Base-by-base conservation (phyloP, 805 yeast genomes). In the Zygoascus flipseniorum region DNA sequence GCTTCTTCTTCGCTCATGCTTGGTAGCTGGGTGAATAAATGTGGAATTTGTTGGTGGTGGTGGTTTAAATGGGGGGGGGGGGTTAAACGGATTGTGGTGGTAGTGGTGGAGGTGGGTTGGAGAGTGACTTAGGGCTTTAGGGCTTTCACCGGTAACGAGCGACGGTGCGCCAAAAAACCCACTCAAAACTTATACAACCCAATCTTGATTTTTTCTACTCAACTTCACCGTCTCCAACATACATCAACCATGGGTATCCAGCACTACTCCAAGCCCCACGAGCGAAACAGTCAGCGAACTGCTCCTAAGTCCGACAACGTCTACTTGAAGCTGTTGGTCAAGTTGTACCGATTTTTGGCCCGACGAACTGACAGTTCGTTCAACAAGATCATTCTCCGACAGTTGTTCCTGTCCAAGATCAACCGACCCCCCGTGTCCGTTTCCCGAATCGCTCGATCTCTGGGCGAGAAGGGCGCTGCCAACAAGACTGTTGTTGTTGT, bases 261-360 rank as follows among this genome's bases (percentile, higher is more conserved):
- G 82, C 96, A 88, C 82, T 81, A 85, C 78, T 75, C 83, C 76
- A 93, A 92, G 79, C 97, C 89, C 80, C 99, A 93, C 85, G 82
- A 81, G 74, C 88, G 89, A 80, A 79, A 85, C 68, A 85, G 95
- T 78, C 96, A 89, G 89, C 89, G 99, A 81, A 79, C 85, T 75
- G 97, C 97, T 78, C 99, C 99, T 81, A 89, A 89, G 83, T 92
- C 98, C 66, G 96, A 93, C 81, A 93, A 93, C 76, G 97, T 90
- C 80, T 93, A 93, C 97, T 82, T 93, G 80, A 86, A 86, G 79
- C 79, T 93, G 75, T 86, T 93, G 79, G 98, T 92, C 77, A 92
- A 92, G 86, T 82, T 93, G 71, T 93, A 90, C 89, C 78, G 97
- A 75, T 93, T 89, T 95, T 84, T 93, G 79, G 96, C 98, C 81